A percentile compares a stretch with the other conserved stretches of the same genome.
phyloP scores from a whole-genome alignment of 148 eudicot species.

The Dysphania ambrosioides region DNA sequence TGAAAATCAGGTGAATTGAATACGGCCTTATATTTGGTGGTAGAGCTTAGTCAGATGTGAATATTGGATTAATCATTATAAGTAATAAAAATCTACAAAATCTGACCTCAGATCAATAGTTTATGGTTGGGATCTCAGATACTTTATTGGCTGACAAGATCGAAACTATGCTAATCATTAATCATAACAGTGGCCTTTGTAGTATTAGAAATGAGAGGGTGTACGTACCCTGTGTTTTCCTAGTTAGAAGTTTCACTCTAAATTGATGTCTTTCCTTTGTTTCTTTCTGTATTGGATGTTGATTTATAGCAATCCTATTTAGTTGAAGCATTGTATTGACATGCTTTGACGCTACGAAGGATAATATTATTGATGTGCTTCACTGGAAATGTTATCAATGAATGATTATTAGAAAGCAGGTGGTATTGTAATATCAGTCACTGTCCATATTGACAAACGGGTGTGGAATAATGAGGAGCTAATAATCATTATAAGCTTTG shows the following conservation, averaged over 20 bases:
- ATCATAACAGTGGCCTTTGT: not conserved
- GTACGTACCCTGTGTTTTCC: not conserved
- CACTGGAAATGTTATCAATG: conserved; percentile 1
- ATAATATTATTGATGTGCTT: conserved; percentile 5
- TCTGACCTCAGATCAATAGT: not conserved
- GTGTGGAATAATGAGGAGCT: not conserved
- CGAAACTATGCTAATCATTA: not conserved
- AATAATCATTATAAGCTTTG: conserved; percentile 7
- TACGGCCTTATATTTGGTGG: too few species aligned
- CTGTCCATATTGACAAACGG: conserved; percentile 13
- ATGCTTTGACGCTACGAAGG: not conserved
- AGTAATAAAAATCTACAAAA: not conserved
- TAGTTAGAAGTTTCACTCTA: not conserved
- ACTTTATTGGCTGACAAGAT: not conserved
- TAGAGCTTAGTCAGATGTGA: not conserved
- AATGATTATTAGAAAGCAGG: not conserved
- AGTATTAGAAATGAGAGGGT: not conserved
- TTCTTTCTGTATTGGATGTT: not conserved
- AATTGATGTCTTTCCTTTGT: not conserved
- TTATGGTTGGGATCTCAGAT: not conserved
- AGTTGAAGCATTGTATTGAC: not conserved
- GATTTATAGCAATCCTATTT: not conserved
- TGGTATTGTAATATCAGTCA: conserved; percentile 26
- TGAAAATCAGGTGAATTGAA: too few species aligned
- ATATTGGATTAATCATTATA: not conserved